Evolutionary conservation across 2,329 filamentous ascomycete species (phyloP).

Genomic region (Podosphaera leucotricha): DNA sequence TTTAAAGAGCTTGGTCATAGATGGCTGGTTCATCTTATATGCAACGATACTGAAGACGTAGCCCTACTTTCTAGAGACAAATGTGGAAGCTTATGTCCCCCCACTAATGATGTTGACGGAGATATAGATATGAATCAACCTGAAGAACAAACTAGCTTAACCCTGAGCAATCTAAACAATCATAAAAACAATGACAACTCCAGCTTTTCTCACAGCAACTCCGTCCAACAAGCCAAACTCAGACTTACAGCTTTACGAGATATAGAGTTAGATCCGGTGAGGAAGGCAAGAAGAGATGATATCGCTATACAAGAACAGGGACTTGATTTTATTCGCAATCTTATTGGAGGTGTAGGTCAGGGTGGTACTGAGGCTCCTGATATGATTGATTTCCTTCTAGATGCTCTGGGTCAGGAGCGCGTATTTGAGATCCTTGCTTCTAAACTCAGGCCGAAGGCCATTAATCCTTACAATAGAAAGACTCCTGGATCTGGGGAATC

Average conservation of each 20-base stretch:
- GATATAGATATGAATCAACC: slow-evolving; percentile 32
- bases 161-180: slow-evolving; percentile 6
- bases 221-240: slow-evolving; percentile 25
- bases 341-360: slow-evolving; percentile 42
- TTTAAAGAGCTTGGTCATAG: slow-evolving; percentile 53
- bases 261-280: slow-evolving; percentile 40
- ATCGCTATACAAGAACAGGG: slow-evolving; percentile 76
- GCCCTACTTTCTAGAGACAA: slow-evolving; percentile 19
- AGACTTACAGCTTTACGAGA: slow-evolving; percentile 32
- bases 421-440: slow-evolving; percentile 61
- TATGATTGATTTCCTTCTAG: slow-evolving; percentile 73
- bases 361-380: slow-evolving; percentile 29
- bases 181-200: background rate
- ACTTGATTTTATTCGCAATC: slow-evolving; percentile 70
- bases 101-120: slow-evolving; percentile 25
- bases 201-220: slow-evolving; percentile 13
- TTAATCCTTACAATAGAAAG: slow-evolving; percentile 28
- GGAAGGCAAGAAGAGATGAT: slow-evolving; percentile 52
- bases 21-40: slow-evolving; percentile 64
- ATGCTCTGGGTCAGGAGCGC: slow-evolving; percentile 47
- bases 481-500: slow-evolving; percentile 19
- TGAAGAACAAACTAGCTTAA: slow-evolving; percentile 18
- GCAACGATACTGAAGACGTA: slow-evolving; percentile 33
- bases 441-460: slow-evolving; percentile 43
- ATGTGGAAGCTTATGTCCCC: background rate